Percentiles rank a stretch among this genome's conserved stretches.
These are phyloP conservation scores for Lasiosphaeria ovina DNA, from an alignment of 495 filamentous ascomycete species.

Conservation along the genomic window DNA sequence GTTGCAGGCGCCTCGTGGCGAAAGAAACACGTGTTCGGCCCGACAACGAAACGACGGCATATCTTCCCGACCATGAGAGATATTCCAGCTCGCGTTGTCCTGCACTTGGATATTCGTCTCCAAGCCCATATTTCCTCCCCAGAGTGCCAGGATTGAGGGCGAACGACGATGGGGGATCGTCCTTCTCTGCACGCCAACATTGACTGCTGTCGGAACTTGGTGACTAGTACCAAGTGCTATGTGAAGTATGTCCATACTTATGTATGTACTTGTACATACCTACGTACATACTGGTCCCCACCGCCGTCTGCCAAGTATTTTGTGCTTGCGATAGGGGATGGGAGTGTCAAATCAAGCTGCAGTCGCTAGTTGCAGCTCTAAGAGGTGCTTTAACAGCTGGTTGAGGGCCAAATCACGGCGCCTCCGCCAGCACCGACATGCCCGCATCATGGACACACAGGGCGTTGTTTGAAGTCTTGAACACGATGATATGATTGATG, in stretches of 20 bases:
- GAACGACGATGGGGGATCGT: neutral
- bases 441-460: neutral
- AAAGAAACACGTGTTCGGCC: conserved; percentile 14
- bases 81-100: neutral
- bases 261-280: no score
- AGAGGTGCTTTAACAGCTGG: neutral
- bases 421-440: conserved; percentile 3
- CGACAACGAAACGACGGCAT: neutral
- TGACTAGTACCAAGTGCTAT: no score
- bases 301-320: no score
- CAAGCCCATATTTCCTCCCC: neutral
- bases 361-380: neutral
- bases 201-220: conserved; percentile 1
- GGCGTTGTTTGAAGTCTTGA: neutral
- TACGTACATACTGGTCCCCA: no score
- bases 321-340: no score
- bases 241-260: no score
- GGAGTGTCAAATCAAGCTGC: neutral
- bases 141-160: neutral
- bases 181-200: neutral
- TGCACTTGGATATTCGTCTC: conserved; percentile 1
- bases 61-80: neutral
- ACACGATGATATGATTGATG: neutral
- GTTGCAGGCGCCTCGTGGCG: conserved; percentile 2
- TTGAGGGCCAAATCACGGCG: conserved; percentile 1